These are phyloP conservation scores for Tricholomella constricta DNA, from an alignment of 768 basidiomycete genomes.

Conservation along the genomic window DNA sequence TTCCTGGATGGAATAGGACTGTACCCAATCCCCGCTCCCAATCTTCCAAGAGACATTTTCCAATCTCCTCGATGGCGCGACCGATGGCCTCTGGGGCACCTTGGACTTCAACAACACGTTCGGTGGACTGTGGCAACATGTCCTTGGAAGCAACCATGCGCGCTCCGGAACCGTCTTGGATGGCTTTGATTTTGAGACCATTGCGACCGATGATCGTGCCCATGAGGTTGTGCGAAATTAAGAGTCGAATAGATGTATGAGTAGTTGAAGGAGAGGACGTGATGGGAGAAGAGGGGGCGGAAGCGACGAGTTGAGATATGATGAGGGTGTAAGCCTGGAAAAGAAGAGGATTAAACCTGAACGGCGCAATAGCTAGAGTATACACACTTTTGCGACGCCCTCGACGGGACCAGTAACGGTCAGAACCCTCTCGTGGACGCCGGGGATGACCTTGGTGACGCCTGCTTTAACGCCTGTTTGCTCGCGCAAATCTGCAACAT, in stretches of 20 bases:
- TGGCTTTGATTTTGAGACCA: constrained; percentile 98
- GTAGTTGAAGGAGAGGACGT: constrained; percentile 69
- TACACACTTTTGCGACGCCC: constrained; percentile 82
- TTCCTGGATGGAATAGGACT: constrained; percentile 93
- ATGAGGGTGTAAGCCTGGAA: constrained; percentile 92
- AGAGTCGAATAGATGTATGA: constrained; percentile 91
- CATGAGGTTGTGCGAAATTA: constrained; percentile 99
- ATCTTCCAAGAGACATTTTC: constrained; percentile 92
- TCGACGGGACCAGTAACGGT: constrained; percentile 92
- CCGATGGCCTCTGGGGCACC: constrained; percentile 92
- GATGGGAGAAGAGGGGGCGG: constrained; percentile 72
- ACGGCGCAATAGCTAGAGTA: not conserved
- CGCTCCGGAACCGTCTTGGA: constrained; percentile 93
- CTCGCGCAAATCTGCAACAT: constrained; percentile 95
- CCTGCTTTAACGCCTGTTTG: constrained; percentile 97
- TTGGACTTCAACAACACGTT: constrained; percentile 97
- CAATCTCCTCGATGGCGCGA: constrained; percentile 93
- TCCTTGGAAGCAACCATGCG: constrained; percentile 99
- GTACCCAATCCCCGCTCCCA: constrained; percentile 95
- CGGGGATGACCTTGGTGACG: constrained; percentile 97
- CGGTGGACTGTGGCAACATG: constrained; percentile 98
- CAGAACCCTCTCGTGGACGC: constrained; percentile 97
- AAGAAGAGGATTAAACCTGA: constrained; percentile 17
- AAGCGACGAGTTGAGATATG: constrained; percentile 84
- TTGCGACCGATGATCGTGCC: constrained; percentile 96